Conservation (phyloP, 129 eudicot genomes). For the Pseudognaphalium luteoalbum region DNA sequence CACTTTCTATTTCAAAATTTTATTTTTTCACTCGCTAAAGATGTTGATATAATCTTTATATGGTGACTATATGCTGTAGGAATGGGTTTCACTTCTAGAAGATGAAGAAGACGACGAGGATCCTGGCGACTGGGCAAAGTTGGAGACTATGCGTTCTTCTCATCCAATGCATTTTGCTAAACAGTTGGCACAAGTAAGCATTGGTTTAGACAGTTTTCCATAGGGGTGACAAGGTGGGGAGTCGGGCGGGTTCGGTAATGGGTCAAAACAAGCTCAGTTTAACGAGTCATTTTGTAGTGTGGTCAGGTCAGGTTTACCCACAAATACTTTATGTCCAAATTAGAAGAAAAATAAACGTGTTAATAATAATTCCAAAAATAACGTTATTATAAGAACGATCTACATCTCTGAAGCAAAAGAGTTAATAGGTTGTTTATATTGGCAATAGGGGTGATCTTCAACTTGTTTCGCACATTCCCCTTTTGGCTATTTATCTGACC, state of each 20-base stretch:
- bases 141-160: constrained; percentile 94
- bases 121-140: constrained; percentile 93
- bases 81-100: constrained; percentile 72
- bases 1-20: neutral
- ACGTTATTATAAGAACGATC: neutral
- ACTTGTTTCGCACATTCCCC: too few species aligned
- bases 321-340: neutral
- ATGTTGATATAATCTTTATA: constrained; percentile 9
- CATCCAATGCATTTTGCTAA: constrained; percentile 94
- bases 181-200: constrained; percentile 70
- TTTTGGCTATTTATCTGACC: too few species aligned
- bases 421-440: neutral
- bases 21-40: neutral
- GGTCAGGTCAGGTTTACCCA: neutral
- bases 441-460: neutral
- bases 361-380: neutral
- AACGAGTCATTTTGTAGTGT: neutral
- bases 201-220: constrained; percentile 16
- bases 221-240: neutral
- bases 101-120: constrained; percentile 73
- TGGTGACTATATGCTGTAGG: constrained; percentile 47
- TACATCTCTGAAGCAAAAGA: neutral
- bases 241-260: neutral
- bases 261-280: neutral
- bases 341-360: neutral